Conservation (phyloP, 371 early-diverging fungal genomes). For the Sporodiniella umbellata region DNA sequence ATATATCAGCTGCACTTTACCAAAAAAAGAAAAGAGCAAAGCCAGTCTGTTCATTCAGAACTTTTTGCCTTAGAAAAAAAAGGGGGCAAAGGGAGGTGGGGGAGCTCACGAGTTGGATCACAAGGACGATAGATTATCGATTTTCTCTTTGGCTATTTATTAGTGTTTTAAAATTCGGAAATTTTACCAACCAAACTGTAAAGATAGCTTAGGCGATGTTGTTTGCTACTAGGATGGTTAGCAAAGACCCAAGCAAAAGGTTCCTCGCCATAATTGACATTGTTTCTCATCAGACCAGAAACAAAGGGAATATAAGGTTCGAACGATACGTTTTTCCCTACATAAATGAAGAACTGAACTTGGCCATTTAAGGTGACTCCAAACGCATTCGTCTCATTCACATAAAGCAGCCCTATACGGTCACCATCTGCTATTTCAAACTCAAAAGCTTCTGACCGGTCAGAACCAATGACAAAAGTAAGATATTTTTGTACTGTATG, state of each 20-base stretch:
- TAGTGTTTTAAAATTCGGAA: background rate
- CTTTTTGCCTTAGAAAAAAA: too few relatives aligned
- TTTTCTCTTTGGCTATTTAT: too few relatives aligned
- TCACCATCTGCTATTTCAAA: slow-evolving; percentile 27
- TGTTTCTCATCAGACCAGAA: slow-evolving; percentile 10
- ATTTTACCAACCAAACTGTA: background rate
- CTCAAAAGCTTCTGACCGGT: slow-evolving; percentile 18
- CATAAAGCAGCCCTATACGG: slow-evolving; percentile 25
- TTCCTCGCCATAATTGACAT: slow-evolving; percentile 21
- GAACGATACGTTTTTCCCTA: slow-evolving; percentile 2
- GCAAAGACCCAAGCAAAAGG: slow-evolving; percentile 17
- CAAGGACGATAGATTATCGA: too few relatives aligned
- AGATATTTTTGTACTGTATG: slow-evolving; percentile 4
- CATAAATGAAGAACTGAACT: slow-evolving; percentile 7
- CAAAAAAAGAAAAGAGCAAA: too few relatives aligned
- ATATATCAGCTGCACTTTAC: too few relatives aligned
- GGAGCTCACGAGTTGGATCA: too few relatives aligned
- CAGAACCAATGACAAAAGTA: slow-evolving; percentile 6
- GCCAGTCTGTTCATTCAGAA: too few relatives aligned
- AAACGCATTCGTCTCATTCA: slow-evolving; percentile 11
- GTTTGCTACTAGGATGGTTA: slow-evolving; percentile 7
- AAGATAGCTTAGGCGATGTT: slow-evolving; percentile 10
- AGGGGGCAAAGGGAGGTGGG: too few relatives aligned
- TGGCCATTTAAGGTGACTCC: slow-evolving; percentile 27
- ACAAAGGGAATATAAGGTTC: slow-evolving; percentile 22